A percentile compares a stretch with the other conserved stretches of the same genome.
phyloP scores from a whole-genome alignment of 2,329 filamentous ascomycete genomes.

The Scortechinia acanthostroma region DNA sequence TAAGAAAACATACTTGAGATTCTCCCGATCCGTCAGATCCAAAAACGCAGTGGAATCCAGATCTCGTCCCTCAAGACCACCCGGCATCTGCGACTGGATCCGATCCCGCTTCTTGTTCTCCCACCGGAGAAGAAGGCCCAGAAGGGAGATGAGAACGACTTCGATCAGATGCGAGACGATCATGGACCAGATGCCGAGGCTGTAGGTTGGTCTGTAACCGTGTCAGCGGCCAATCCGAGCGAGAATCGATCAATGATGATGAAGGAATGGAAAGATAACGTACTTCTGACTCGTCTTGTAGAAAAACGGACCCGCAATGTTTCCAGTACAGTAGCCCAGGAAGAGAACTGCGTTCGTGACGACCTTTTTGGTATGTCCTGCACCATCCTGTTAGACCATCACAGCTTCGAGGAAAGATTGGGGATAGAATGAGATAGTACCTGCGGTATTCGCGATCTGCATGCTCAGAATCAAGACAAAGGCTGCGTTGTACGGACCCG shows the following conservation, averaged over 20 bases:
- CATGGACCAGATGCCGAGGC: constrained; percentile 44
- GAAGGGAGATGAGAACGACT: constrained; percentile 28
- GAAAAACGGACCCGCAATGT: constrained; percentile 1
- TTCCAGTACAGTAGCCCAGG: constrained; percentile 1
- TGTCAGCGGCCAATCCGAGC: constrained; percentile 4
- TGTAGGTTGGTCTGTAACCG: constrained; percentile 28
- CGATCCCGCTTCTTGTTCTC: constrained; percentile 38
- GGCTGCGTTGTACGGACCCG: constrained; percentile 40
- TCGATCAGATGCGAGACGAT: constrained; percentile 41
- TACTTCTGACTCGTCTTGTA: constrained; percentile 11
- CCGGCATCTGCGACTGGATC: constrained; percentile 32
- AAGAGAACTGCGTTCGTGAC: constrained; percentile 2
- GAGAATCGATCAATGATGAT: background rate
- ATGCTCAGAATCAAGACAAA: constrained; percentile 39
- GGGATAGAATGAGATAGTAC: constrained; percentile 9
- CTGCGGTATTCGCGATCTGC: constrained; percentile 6
- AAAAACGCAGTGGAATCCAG: constrained; percentile 37
- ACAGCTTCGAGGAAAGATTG: background rate
- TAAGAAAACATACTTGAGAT: constrained; percentile 26
- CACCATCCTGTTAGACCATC: background rate
- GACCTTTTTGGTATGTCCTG: constrained; percentile 2
- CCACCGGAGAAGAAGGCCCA: constrained; percentile 32
- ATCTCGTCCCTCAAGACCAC: constrained; percentile 30
- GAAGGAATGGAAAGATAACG: constrained; percentile 4
- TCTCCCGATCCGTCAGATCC: constrained; percentile 40